These are phyloP conservation scores for Closterium sp. DNA, from an alignment of 139 green algal species.

Conservation along the genomic window DNA sequence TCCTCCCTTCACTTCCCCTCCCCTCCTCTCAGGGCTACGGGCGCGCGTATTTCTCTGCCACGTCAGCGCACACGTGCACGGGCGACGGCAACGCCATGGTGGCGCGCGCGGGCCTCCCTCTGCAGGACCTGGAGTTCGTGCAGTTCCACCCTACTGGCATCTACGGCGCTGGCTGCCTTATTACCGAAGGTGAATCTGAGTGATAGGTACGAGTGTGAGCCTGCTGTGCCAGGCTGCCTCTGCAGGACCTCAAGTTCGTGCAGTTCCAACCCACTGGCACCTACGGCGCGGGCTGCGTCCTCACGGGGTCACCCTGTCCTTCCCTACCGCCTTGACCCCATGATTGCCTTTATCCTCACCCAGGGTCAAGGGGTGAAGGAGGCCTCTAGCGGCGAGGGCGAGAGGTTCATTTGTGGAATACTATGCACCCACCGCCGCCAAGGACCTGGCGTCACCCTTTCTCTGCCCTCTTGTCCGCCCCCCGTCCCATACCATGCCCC, in stretches of 20 bases:
- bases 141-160: conserved; percentile 98
- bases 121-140: conserved; percentile 71
- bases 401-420: too few species aligned
- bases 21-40: conserved; percentile 76
- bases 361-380: too few species aligned
- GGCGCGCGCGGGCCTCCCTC: conserved; percentile 84
- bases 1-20: background rate
- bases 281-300: conserved; percentile 98
- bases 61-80: conserved; percentile 97
- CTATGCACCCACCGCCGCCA: too few species aligned
- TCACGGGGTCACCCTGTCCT: too few species aligned
- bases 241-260: conserved; percentile 66
- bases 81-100: conserved; percentile 95
- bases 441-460: too few species aligned
- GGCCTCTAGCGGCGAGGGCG: too few species aligned
- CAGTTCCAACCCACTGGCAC: conserved; percentile 99
- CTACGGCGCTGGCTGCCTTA: conserved; percentile 98
- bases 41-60: conserved; percentile 94
- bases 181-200: conserved; percentile 83
- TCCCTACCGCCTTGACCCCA: too few species aligned
- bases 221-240: too few species aligned
- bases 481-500: too few species aligned
- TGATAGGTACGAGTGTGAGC: too few species aligned
- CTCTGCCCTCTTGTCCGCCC: too few species aligned
- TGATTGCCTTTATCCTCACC: too few species aligned